Percentiles rank a stretch among this genome's conserved stretches.
Evolutionary conservation across 805 yeast species (phyloP).

Genomic region (Millerozyma miso): DNA sequence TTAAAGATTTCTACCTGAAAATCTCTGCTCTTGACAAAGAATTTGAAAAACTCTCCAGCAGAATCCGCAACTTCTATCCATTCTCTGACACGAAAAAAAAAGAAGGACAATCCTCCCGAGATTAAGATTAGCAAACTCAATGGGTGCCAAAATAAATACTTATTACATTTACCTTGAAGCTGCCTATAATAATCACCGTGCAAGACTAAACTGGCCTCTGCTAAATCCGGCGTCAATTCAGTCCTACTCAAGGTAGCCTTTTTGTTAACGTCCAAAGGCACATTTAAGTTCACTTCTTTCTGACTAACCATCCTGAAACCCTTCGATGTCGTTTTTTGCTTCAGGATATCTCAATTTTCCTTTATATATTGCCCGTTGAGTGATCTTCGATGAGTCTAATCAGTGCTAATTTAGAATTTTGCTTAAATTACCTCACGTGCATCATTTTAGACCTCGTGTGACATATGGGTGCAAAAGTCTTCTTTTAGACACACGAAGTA

Average conservation of each 20-base stretch:
- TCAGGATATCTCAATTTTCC: not conserved
- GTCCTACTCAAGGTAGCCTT: conserved; percentile 51
- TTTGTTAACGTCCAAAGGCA: conserved; percentile 50
- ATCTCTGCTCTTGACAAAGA: conserved; percentile 19
- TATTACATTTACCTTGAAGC: conserved; percentile 45
- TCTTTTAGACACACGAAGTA: too few species aligned
- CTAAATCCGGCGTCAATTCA: conserved; percentile 50
- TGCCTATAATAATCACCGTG: conserved; percentile 58
- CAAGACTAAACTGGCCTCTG: conserved; percentile 58
- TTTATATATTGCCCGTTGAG: not conserved
- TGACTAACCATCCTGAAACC: conserved; percentile 38
- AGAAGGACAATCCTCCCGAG: not conserved
- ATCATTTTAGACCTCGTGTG: not conserved
- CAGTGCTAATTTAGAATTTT: not conserved
- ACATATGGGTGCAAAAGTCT: not conserved
- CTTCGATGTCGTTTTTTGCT: not conserved
- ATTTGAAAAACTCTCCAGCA: conserved; percentile 22
- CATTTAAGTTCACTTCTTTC: conserved; percentile 46
- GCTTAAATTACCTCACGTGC: not conserved
- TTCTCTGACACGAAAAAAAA: conserved; percentile 24
- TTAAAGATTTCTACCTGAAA: conserved; percentile 19
- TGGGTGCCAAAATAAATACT: conserved; percentile 44
- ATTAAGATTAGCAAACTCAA: conserved; percentile 4
- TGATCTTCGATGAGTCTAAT: not conserved
- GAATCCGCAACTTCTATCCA: conserved; percentile 28